phyloP scores from a whole-genome alignment of 163 green algal genomes.

The Prototheca stagnorum region DNA sequence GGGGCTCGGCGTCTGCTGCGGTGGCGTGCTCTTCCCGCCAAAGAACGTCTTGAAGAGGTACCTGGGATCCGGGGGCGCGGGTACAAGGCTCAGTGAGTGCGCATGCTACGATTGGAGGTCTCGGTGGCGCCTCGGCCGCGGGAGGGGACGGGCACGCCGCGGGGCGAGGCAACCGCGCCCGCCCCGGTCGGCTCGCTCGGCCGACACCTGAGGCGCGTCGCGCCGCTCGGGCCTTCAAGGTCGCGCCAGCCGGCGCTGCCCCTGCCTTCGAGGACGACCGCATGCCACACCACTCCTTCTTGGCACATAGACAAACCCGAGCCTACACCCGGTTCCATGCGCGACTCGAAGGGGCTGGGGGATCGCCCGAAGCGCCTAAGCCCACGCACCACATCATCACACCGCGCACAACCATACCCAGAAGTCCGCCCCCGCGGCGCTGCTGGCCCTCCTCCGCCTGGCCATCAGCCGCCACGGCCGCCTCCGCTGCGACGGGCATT shows the following conservation, averaged over 20 bases:
- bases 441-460: neutral
- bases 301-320: neutral
- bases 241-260: neutral
- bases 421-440: constrained; percentile 3
- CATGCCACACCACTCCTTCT: neutral
- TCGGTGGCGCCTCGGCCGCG: no score
- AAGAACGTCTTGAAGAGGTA: constrained; percentile 27
- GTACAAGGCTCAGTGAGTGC: neutral
- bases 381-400: constrained; percentile 39
- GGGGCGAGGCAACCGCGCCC: no score
- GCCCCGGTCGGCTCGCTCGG: no score
- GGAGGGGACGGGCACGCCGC: no score
- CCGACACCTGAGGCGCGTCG: no score
- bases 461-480: neutral
- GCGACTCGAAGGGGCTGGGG: no score
- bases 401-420: constrained; percentile 24
- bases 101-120: no score
- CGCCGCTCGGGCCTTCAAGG: no score
- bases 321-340: neutral
- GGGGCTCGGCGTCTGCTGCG: neutral
- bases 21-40: constrained; percentile 10
- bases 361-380: no score
- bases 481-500: no score
- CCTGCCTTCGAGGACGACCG: neutral
- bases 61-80: neutral